phyloP scores from a whole-genome alignment of 2,329 filamentous ascomycete species.

The Nemania bipapillata region DNA sequence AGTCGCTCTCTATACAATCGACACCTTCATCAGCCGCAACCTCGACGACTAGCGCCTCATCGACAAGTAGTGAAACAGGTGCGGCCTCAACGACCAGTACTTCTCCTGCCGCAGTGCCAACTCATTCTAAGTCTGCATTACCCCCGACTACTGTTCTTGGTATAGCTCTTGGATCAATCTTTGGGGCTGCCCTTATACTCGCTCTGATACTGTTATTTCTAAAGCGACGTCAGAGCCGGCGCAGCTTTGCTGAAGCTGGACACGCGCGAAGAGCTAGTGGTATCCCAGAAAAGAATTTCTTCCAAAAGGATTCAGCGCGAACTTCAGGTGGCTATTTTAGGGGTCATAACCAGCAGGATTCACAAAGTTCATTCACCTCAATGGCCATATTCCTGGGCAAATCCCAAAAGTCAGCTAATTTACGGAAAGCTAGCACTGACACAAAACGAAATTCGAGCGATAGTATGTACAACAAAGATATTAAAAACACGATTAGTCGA shows the following conservation, averaged over 20 bases:
- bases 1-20: slow-evolving; percentile 52
- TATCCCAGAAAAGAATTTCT: slow-evolving; percentile 64
- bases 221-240: slow-evolving; percentile 68
- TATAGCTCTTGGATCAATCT: slow-evolving; percentile 82
- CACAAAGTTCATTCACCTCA: slow-evolving; percentile 69
- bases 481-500: slow-evolving; percentile 71
- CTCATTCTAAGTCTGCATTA: slow-evolving; percentile 38
- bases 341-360: slow-evolving; percentile 64
- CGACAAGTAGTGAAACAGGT: slow-evolving; percentile 36
- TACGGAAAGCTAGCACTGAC: slow-evolving; percentile 67
- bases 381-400: slow-evolving; percentile 75
- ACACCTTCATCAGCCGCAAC: slow-evolving; percentile 50
- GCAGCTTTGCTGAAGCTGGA: slow-evolving; percentile 60
- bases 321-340: slow-evolving; percentile 59
- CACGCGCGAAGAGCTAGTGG: slow-evolving; percentile 59
- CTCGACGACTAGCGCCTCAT: slow-evolving; percentile 48
- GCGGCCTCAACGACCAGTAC: slow-evolving; percentile 26
- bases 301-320: slow-evolving; percentile 55
- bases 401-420: slow-evolving; percentile 60
- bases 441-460: slow-evolving; percentile 63
- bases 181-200: slow-evolving; percentile 77
- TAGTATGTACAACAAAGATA: slow-evolving; percentile 70
- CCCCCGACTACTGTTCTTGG: slow-evolving; percentile 74
- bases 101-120: slow-evolving; percentile 41
- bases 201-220: slow-evolving; percentile 76